These are phyloP conservation scores for Raphanus hybrid DNA, from an alignment of 441 rosid genomes.

Conservation along the genomic window DNA sequence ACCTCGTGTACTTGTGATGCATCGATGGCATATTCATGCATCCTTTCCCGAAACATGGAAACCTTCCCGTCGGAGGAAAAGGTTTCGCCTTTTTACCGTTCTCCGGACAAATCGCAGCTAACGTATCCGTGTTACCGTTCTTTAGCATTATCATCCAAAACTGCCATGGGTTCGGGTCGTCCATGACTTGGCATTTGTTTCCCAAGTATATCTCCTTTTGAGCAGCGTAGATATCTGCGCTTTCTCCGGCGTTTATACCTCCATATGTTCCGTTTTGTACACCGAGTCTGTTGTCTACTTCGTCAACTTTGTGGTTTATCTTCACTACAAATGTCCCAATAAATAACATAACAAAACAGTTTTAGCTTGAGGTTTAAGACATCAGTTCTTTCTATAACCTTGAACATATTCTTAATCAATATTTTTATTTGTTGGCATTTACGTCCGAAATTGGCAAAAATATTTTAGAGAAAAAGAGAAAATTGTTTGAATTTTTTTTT, in stretches of 20 bases:
- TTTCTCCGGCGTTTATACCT: constrained; percentile 38
- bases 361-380: too few relatives aligned
- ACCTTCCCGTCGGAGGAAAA: constrained; percentile 52
- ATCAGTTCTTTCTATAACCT: too few relatives aligned
- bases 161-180: constrained; percentile 77
- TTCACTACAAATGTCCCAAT: constrained; percentile 29
- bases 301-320: constrained; percentile 64
- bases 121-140: constrained; percentile 75
- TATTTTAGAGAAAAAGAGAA: too few relatives aligned
- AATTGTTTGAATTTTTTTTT: too few relatives aligned
- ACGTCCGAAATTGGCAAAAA: too few relatives aligned
- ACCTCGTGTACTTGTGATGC: constrained; percentile 62
- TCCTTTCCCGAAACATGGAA: constrained; percentile 85
- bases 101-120: constrained; percentile 65
- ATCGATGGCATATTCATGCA: constrained; percentile 85
- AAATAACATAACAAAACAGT: constrained; percentile 30
- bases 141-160: constrained; percentile 98
- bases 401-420: too few relatives aligned
- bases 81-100: constrained; percentile 69
- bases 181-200: constrained; percentile 70
- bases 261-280: constrained; percentile 68
- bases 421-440: too few relatives aligned
- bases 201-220: constrained; percentile 77
- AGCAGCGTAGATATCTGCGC: constrained; percentile 63
- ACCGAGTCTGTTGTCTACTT: constrained; percentile 75